A percentile compares a stretch with the other conserved stretches of the same genome.
phyloP scores from a whole-genome alignment of 2,329 filamentous ascomycete genomes.

The Colletotrichum brevisporum region DNA sequence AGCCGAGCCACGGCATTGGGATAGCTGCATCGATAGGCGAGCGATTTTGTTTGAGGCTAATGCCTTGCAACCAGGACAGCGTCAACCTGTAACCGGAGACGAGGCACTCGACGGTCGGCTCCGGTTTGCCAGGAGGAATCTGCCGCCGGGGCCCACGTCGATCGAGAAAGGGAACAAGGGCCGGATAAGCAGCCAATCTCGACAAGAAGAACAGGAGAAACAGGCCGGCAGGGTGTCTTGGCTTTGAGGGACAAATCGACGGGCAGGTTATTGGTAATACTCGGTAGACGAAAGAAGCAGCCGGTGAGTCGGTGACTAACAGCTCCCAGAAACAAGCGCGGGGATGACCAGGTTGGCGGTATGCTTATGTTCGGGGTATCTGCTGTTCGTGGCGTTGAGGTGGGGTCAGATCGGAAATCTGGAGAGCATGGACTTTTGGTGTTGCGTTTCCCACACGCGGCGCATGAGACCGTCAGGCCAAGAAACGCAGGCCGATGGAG shows the following conservation, averaged over 20 bases:
- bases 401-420: conserved; percentile 32
- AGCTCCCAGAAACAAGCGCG: conserved; percentile 21
- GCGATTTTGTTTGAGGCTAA: conserved; percentile 3
- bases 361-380: conserved; percentile 16
- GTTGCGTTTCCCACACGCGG: conserved; percentile 21
- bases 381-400: conserved; percentile 27
- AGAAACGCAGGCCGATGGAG: neutral
- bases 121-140: conserved; percentile 11
- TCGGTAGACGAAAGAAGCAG: conserved; percentile 1
- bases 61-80: neutral
- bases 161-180: conserved; percentile 6
- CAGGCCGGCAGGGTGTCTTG: conserved; percentile 2
- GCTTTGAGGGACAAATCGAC: neutral
- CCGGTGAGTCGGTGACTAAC: conserved; percentile 13
- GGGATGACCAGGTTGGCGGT: conserved; percentile 35
- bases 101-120: conserved; percentile 12
- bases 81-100: neutral
- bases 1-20: conserved; percentile 19
- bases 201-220: neutral
- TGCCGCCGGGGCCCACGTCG: conserved; percentile 11
- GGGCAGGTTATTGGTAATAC: too few relatives aligned
- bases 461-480: conserved; percentile 12
- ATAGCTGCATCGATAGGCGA: conserved; percentile 15
- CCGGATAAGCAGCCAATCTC: conserved; percentile 9
- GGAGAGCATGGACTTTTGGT: conserved; percentile 30